These are phyloP conservation scores for Cercospora brassicicola DNA, from an alignment of 2,329 filamentous ascomycete genomes.

Conservation along the genomic window DNA sequence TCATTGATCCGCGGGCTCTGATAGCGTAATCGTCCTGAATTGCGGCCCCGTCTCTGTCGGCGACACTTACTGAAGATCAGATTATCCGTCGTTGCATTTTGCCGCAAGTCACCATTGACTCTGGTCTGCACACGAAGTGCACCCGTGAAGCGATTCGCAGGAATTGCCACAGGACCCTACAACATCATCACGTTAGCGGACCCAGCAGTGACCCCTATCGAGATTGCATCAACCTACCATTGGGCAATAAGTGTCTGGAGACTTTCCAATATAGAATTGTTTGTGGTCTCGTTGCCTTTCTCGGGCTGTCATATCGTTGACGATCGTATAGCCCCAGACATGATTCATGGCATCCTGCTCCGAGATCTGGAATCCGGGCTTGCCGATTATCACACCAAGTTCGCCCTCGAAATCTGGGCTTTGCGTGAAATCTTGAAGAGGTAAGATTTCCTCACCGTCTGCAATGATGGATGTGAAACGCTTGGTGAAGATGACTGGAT, in stretches of 20 bases:
- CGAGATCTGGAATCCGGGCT: conserved; percentile 47
- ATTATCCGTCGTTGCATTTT: conserved; percentile 51
- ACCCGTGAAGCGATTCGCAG: conserved; percentile 47
- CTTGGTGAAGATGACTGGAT: conserved; percentile 60
- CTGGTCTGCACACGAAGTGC: conserved; percentile 45
- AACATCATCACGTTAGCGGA: not conserved
- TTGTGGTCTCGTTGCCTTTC: conserved; percentile 59
- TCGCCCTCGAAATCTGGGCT: conserved; percentile 59
- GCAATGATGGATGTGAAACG: conserved; percentile 56
- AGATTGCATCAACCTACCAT: conserved; percentile 44
- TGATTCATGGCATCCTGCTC: conserved; percentile 51
- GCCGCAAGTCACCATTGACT: conserved; percentile 55
- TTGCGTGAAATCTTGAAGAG: conserved; percentile 51
- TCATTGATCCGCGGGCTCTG: not conserved
- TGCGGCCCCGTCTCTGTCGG: not conserved
- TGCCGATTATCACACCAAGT: conserved; percentile 58
- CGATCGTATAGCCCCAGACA: conserved; percentile 59
- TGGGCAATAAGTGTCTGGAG: conserved; percentile 57
- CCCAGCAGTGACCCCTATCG: not conserved
- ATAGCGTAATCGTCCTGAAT: not conserved
- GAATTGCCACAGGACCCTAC: conserved; percentile 55
- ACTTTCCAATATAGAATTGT: conserved; percentile 62
- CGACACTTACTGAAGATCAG: conserved; percentile 47
- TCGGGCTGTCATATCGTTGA: conserved; percentile 59
- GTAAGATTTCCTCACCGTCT: conserved; percentile 49